Evolutionary conservation across 202 grass and related monocot genomes (phyloP).

Genomic region (Hordeum pubiflorum): DNA sequence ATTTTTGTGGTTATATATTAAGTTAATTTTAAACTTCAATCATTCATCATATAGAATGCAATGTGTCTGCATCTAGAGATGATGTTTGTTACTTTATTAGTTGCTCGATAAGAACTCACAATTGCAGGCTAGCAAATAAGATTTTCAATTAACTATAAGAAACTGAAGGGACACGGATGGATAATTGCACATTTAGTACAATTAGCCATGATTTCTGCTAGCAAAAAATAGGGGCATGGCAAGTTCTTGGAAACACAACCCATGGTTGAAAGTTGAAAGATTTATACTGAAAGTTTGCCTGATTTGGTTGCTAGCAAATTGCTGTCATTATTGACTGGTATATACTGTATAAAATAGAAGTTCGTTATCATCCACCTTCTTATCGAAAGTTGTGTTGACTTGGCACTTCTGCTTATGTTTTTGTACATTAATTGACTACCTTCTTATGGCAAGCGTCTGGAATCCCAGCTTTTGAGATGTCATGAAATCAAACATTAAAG

Average conservation of each 20-base stretch:
- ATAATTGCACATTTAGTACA: neutral
- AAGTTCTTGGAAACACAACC: neutral
- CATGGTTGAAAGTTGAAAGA: neutral
- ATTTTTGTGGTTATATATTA: neutral
- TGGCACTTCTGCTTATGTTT: neutral
- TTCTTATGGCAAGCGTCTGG: neutral
- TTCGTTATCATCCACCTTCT: neutral
- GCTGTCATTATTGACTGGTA: slow-evolving; percentile 1
- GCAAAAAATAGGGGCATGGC: neutral
- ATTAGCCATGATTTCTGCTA: neutral
- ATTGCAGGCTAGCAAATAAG: neutral
- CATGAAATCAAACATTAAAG: neutral
- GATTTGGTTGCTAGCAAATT: neutral
- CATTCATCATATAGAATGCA: neutral
- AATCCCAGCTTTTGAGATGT: neutral
- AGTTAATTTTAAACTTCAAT: neutral
- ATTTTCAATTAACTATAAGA: neutral
- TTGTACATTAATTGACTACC: neutral
- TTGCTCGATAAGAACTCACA: neutral
- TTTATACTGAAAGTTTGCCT: neutral
- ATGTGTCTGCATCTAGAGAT: neutral
- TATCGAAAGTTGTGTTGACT: neutral
- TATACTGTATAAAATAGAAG: neutral
- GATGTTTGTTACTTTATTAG: neutral
- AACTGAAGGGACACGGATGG: neutral